phyloP scores from a whole-genome alignment of 2,329 filamentous ascomycete genomes.

The Colletotrichum sansevieriae region DNA sequence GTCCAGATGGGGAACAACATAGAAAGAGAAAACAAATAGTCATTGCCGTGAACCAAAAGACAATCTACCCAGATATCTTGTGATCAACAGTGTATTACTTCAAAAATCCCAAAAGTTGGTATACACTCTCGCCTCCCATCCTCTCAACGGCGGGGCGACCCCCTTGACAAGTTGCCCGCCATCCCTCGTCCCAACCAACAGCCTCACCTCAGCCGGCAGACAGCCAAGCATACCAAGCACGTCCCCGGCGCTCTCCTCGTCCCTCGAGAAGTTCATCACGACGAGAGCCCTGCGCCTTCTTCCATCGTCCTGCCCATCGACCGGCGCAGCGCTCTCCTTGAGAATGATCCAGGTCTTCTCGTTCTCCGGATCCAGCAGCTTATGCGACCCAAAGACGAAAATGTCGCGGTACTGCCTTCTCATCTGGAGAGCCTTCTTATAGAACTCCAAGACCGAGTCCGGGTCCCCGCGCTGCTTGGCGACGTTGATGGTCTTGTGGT shows the following conservation, averaged over 20 bases:
- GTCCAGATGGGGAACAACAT: no score
- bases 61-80: background rate
- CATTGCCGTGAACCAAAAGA: no score
- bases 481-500: constrained; percentile 69
- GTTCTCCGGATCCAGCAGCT: constrained; percentile 62
- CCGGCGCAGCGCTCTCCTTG: constrained; percentile 49
- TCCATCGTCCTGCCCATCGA: constrained; percentile 39
- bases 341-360: constrained; percentile 70
- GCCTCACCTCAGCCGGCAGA: constrained; percentile 29
- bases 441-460: constrained; percentile 69
- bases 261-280: constrained; percentile 61
- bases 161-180: constrained; percentile 13
- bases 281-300: constrained; percentile 53
- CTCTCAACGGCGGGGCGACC: constrained; percentile 36
- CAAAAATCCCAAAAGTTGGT: constrained; percentile 42
- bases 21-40: no score
- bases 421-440: constrained; percentile 64
- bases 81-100: constrained; percentile 1
- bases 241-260: constrained; percentile 47
- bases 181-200: constrained; percentile 48
- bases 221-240: constrained; percentile 45
- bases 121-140: constrained; percentile 50
- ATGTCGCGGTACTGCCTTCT: constrained; percentile 69
- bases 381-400: constrained; percentile 73
- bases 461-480: constrained; percentile 59